Percentiles rank a stretch among this genome's conserved stretches.
Evolutionary conservation across 2,329 filamentous ascomycete species (phyloP).

Genomic region (Pseudogymnoascus sp.): DNA sequence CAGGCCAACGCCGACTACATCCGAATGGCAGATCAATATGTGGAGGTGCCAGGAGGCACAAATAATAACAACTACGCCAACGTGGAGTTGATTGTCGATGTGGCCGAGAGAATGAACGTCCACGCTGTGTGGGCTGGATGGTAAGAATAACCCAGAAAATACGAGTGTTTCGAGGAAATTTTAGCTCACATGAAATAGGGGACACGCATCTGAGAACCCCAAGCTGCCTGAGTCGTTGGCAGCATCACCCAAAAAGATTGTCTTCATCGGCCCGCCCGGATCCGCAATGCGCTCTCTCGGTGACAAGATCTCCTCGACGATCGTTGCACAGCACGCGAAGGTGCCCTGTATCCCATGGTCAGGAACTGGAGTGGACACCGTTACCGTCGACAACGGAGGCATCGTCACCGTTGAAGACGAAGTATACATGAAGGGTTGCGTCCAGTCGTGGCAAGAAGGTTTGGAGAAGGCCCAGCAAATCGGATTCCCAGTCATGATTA

Average conservation of each 20-base stretch:
- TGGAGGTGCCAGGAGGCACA: conserved; percentile 95
- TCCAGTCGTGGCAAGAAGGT: conserved; percentile 82
- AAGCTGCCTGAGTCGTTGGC: conserved; percentile 94
- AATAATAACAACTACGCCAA: conserved; percentile 99
- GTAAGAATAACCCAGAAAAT: conserved; percentile 43
- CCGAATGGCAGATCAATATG: conserved; percentile 98
- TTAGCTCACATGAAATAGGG: conserved; percentile 45
- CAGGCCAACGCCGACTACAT: conserved; percentile 98
- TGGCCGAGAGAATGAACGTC: conserved; percentile 96
- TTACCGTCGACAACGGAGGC: conserved; percentile 68
- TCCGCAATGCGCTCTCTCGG: conserved; percentile 98
- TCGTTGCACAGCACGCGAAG: conserved; percentile 91
- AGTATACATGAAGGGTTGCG: conserved; percentile 84
- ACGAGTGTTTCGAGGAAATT: not conserved
- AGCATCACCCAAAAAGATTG: conserved; percentile 94
- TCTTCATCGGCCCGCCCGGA: conserved; percentile 96
- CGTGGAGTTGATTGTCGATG: conserved; percentile 96
- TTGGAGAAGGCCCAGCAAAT: conserved; percentile 79
- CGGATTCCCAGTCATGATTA: conserved; percentile 99
- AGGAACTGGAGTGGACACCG: conserved; percentile 79
- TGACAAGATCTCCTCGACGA: conserved; percentile 99
- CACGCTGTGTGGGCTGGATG: conserved; percentile 99
- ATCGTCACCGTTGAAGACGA: conserved; percentile 89
- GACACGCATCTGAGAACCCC: conserved; percentile 97
- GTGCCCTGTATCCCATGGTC: conserved; percentile 99